A percentile compares a stretch with the other conserved stretches of the same genome.
Conservation (phyloP, 129 eudicot genomes). For the Pulicaria dysenterica region DNA sequence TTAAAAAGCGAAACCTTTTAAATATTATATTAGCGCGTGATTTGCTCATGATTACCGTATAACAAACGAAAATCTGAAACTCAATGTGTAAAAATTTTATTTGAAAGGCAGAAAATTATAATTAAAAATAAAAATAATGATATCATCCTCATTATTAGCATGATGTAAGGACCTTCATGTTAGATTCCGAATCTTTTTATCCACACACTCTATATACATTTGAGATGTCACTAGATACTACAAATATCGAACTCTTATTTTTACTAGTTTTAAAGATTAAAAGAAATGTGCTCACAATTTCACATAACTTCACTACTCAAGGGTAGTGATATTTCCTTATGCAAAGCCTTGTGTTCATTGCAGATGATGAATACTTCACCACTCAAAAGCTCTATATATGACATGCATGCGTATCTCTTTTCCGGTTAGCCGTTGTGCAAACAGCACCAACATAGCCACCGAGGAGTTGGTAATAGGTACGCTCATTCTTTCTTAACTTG, state of each 20-base stretch:
- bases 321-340: neutral
- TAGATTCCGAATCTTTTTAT: too few relatives aligned
- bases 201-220: too few relatives aligned
- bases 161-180: too few relatives aligned
- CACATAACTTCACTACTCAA: neutral
- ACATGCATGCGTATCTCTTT: neutral
- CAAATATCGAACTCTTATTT: neutral
- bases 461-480: neutral
- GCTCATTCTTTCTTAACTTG: neutral
- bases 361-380: neutral
- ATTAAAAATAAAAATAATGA: too few relatives aligned
- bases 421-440: neutral
- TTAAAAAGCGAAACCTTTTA: too few relatives aligned
- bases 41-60: too few relatives aligned
- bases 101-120: too few relatives aligned
- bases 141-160: too few relatives aligned
- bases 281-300: slow-evolving; percentile 6
- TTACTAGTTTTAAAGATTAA: neutral
- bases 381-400: neutral
- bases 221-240: too few relatives aligned
- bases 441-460: neutral
- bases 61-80: too few relatives aligned
- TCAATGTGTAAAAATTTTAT: too few relatives aligned
- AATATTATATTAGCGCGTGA: too few relatives aligned
- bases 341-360: neutral